phyloP scores from a whole-genome alignment of 2,329 filamentous ascomycete species.

The Decorospora gaudefroyi region DNA sequence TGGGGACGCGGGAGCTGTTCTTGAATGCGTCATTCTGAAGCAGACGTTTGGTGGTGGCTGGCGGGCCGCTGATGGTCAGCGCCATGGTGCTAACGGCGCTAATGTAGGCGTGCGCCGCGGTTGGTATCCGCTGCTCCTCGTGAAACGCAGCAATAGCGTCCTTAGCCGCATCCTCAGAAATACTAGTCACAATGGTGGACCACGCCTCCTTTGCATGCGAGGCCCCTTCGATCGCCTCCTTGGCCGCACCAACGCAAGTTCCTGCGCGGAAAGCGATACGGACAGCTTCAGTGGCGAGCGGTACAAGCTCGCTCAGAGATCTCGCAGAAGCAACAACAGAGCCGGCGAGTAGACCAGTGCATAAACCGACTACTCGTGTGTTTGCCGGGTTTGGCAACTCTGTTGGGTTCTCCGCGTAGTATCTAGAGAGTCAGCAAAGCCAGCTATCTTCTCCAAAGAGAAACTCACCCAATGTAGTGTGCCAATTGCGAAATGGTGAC shows the following conservation, averaged over 20 bases:
- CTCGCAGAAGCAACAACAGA: slow-evolving; percentile 66
- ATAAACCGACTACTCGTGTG: slow-evolving; percentile 64
- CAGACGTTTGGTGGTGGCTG: slow-evolving; percentile 57
- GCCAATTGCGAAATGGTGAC: slow-evolving; percentile 68
- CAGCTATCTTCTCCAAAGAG: neutral
- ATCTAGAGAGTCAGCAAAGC: slow-evolving; percentile 42
- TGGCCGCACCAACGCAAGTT: slow-evolving; percentile 50
- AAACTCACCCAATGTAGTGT: slow-evolving; percentile 70
- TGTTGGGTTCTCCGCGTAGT: slow-evolving; percentile 59
- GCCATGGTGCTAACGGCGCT: slow-evolving; percentile 64
- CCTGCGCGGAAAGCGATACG: slow-evolving; percentile 69
- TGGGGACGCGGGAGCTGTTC: slow-evolving; percentile 57
- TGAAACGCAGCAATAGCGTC: slow-evolving; percentile 63
- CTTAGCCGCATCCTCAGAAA: slow-evolving; percentile 58
- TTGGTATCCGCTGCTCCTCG: slow-evolving; percentile 56
- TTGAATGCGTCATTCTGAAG: slow-evolving; percentile 57
- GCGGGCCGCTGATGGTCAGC: slow-evolving; percentile 64
- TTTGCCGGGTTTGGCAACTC: slow-evolving; percentile 57
- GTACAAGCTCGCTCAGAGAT: slow-evolving; percentile 64
- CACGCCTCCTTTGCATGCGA: slow-evolving; percentile 63
- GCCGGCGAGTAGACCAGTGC: slow-evolving; percentile 72
- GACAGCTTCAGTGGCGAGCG: slow-evolving; percentile 66
- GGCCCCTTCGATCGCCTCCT: slow-evolving; percentile 57
- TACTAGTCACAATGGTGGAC: slow-evolving; percentile 67
- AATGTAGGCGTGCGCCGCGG: slow-evolving; percentile 59